Base-by-base conservation (phyloP, 176 grass and related monocot genomes). In the Canna indica region DNA sequence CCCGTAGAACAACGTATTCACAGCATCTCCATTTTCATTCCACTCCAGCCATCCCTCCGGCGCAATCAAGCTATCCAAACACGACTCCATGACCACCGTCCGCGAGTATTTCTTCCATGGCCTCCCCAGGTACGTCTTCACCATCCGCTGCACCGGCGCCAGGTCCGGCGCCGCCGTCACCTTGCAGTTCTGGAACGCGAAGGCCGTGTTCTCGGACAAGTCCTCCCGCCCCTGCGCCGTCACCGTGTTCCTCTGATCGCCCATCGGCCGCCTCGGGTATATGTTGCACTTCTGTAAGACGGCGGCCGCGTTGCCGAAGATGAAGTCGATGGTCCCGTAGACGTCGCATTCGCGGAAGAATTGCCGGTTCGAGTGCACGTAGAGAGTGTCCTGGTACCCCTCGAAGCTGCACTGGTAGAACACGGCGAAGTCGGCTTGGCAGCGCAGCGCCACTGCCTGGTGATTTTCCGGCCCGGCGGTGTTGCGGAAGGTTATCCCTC, bases 351-450 rank as follows among this genome's bases (percentile, higher is more conserved):
- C 91, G 35, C 82, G 75, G 83, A 88, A 96, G 81, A 91, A 96
- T 8, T 96, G 91, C 31, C 85, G 82, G 33, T 88, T 77, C 9
- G 91, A 80, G 68, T 91, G 91, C 22, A 83, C 91, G 71, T 96
- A 96, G 0, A 96, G 88, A 7, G 91, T 96, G 82, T 96, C 91
- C 79, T 96, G 91, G 73, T 86, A 80, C 0, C 87, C 91, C 2
- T 91, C 80, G 62, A 96, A 86, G 32, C 22, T 80, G 59, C 91
- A 91, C 8, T 18, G 32, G 64, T 67, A 24, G 22, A 67, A 39
- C 35, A 44, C 34, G 64, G 64, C 32, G 6, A 22, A 35, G 36
- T 67, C 64, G 35, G 17, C 22, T 34, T 39, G 16, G 33, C 30
- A 67, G 35, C 64, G 64, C 35, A 67, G 36, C 17, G 64, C 64